These are phyloP conservation scores for Zasmidium cellare DNA, from an alignment of 2,329 filamentous ascomycete species.

Conservation along the genomic window DNA sequence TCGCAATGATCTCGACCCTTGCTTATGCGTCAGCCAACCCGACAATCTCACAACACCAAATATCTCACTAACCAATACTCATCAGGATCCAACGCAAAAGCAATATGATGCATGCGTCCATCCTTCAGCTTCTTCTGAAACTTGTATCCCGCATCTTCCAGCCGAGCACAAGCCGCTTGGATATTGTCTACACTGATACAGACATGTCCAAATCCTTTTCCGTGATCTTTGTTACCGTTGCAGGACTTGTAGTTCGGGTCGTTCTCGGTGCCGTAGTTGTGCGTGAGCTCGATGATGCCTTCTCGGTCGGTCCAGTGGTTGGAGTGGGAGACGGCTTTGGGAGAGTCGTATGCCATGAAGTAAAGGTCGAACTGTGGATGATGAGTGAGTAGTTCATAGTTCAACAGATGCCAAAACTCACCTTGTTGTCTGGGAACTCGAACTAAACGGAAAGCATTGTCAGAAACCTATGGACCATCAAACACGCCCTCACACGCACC, in stretches of 20 bases:
- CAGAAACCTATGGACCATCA: too few species aligned
- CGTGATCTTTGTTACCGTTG: slow-evolving; percentile 89
- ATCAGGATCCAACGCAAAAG: slow-evolving; percentile 38
- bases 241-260: slow-evolving; percentile 77
- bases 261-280: slow-evolving; percentile 85
- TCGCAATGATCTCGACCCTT: slow-evolving; percentile 80
- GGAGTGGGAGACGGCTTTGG: slow-evolving; percentile 70
- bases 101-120: slow-evolving; percentile 83
- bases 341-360: slow-evolving; percentile 85
- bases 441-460: too few species aligned
- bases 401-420: slow-evolving; percentile 38
- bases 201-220: slow-evolving; percentile 80
- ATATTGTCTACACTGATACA: slow-evolving; percentile 70
- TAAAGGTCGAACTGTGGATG: slow-evolving; percentile 50
- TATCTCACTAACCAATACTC: too few species aligned
- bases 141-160: slow-evolving; percentile 85
- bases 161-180: slow-evolving; percentile 82
- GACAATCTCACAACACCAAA: too few species aligned
- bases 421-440: slow-evolving; percentile 81
- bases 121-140: slow-evolving; percentile 96
- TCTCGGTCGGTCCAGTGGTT: slow-evolving; percentile 73
- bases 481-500: too few species aligned
- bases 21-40: too few species aligned
- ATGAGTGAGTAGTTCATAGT: too few species aligned
- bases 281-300: slow-evolving; percentile 79